These are phyloP conservation scores for Theobroma grandiflorum DNA, from an alignment of 441 rosid species.

Conservation along the genomic window DNA sequence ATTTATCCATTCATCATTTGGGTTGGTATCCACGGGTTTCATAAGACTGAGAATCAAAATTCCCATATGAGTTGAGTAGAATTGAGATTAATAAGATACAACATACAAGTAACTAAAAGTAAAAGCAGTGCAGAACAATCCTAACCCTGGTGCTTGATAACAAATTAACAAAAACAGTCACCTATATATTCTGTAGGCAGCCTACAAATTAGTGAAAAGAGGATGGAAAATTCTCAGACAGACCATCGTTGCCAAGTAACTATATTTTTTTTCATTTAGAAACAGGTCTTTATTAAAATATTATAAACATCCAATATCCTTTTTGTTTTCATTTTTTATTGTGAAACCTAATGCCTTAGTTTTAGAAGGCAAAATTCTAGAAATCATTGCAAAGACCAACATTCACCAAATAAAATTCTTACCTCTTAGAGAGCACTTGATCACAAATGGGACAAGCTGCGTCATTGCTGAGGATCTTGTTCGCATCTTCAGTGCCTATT, in stretches of 20 bases:
- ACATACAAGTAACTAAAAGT: slow-evolving; percentile 21
- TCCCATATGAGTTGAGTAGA: slow-evolving; percentile 32
- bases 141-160: slow-evolving; percentile 1
- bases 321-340: not conserved
- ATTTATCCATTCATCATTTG: slow-evolving; percentile 95
- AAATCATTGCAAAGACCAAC: slow-evolving; percentile 3
- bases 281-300: not conserved
- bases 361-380: slow-evolving; percentile 7
- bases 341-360: not conserved
- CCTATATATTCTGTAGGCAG: not conserved
- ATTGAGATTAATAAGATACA: slow-evolving; percentile 22
- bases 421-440: slow-evolving; percentile 98
- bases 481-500: slow-evolving; percentile 91
- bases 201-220: not conserved
- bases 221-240: not conserved
- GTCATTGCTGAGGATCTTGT: slow-evolving; percentile 86
- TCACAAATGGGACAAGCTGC: slow-evolving; percentile 94
- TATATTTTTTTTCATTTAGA: not conserved
- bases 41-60: slow-evolving; percentile 65
- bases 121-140: slow-evolving; percentile 24
- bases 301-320: not conserved
- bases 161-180: not conserved
- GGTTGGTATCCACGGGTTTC: slow-evolving; percentile 92
- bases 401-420: slow-evolving; percentile 7
- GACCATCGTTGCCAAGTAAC: not conserved